Base-by-base conservation (phyloP, 2,329 filamentous ascomycete species). In the Colletotrichum horii region DNA sequence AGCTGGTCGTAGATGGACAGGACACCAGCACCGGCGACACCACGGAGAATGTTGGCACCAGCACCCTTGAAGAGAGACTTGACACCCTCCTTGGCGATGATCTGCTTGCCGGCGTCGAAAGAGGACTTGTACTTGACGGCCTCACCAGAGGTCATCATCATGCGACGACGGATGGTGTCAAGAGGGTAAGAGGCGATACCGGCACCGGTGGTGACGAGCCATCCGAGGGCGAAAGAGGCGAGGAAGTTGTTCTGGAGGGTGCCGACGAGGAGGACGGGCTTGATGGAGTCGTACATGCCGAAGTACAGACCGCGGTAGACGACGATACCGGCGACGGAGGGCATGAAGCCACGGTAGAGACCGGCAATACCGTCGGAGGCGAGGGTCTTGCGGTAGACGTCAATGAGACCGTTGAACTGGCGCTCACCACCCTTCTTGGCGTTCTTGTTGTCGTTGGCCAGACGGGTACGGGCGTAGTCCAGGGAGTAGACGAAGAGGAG, bases 231-330 rank as follows among this genome's bases (percentile, higher is more conserved):
- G 96, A 99, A 99, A 82, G 97, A 99, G 88, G 97, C 97, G 85
- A 99, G 91, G 96, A 99, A 99, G 95, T 96, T 98, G 91, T 96
- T 96, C 91, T 96, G 93, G 84, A 99, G 95, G 88, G 87, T 79
- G 87, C 97, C 97, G 87, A 94, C 93, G 81, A 99, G 95, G 89
- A 98, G 88, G 86, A 98, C 95, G 83, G 97, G 97, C 96, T 99
- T 99, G 93, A 99, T 94, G 83, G 97, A 99, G 92, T 99, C 97
- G 96, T 99, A 99, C 94, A 99, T 94, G 88, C 97, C 97, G 94
- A 99, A 99, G 96, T 99, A 99, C 84, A 99, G 96, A 98, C 97
- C 97, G 95, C 97, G 97, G 95, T 99, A 99, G 91, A 99, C 97
- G 85, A 99, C 89, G 89, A 99, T 99, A 94, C 97, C 97, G 89